These are phyloP conservation scores for Tubosaeta sp. DNA, from an alignment of 768 basidiomycete genomes.

Conservation along the genomic window DNA sequence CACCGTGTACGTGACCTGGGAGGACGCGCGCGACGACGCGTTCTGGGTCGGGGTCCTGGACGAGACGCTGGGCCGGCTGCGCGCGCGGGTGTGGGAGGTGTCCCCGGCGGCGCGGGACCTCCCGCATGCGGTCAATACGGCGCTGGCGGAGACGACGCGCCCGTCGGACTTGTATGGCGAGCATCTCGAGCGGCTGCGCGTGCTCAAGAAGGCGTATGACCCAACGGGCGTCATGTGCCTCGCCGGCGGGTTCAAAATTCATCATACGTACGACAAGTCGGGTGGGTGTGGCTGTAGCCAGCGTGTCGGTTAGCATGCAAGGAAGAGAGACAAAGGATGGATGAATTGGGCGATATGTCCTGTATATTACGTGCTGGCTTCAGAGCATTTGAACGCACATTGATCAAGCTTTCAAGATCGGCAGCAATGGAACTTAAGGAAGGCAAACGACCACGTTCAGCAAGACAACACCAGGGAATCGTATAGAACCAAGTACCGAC, in stretches of 20 bases:
- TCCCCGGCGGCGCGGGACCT: background rate
- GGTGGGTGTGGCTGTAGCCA: background rate
- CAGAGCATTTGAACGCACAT: background rate
- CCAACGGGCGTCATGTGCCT: conserved; percentile 11
- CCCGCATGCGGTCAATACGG: conserved; percentile 8
- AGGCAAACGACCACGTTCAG: too few species aligned
- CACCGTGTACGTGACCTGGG: conserved; percentile 12
- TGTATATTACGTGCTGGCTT: too few species aligned
- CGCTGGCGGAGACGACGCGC: conserved; percentile 3
- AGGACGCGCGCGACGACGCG: conserved; percentile 4
- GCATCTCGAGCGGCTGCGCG: background rate
- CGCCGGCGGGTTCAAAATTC: conserved; percentile 16
- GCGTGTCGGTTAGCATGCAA: background rate
- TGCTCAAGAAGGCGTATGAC: conserved; percentile 5
- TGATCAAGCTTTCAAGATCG: too few species aligned
- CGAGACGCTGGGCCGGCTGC: background rate
- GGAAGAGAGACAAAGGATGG: too few species aligned
- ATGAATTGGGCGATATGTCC: too few species aligned
- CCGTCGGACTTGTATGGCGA: conserved; percentile 6
- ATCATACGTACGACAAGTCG: background rate
- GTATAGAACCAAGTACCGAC: background rate
- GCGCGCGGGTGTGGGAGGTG: background rate
- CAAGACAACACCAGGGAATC: background rate
- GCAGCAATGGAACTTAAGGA: too few species aligned
- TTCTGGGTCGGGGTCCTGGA: conserved; percentile 8